phyloP scores from a whole-genome alignment of 2,329 filamentous ascomycete genomes.

The Cladophialophora bantiana region DNA sequence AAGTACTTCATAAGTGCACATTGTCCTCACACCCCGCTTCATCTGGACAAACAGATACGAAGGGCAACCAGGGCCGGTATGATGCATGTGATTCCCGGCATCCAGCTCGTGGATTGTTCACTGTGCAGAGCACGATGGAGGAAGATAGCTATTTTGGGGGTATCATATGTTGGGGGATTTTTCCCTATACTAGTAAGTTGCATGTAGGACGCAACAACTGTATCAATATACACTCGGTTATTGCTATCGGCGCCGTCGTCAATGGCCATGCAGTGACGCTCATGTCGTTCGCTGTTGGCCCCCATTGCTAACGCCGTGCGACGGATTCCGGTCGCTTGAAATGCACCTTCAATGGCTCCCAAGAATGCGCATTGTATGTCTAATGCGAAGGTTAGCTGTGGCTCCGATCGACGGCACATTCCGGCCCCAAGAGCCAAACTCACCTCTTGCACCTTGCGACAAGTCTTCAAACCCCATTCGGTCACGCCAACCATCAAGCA shows the following conservation, averaged over 20 bases:
- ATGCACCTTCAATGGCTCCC: constrained; percentile 71
- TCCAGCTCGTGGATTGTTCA: not conserved
- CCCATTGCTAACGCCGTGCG: constrained; percentile 42
- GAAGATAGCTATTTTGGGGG: not conserved
- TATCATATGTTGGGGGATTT: constrained; percentile 1
- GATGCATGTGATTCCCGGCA: not conserved
- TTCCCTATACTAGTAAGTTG: not conserved
- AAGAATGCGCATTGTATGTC: constrained; percentile 81
- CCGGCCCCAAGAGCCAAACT: constrained; percentile 13
- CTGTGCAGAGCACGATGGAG: not conserved
- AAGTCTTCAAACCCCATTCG: constrained; percentile 75
- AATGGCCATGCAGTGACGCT: not conserved
- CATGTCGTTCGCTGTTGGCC: not conserved
- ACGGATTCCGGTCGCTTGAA: constrained; percentile 63
- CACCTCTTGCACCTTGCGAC: constrained; percentile 69
- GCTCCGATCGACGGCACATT: not conserved
- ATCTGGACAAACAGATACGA: not conserved
- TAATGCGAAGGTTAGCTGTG: constrained; percentile 27
- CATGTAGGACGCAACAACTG: not conserved
- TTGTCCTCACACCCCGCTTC: not conserved
- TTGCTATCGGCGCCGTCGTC: not conserved
- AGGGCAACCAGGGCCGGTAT: not conserved
- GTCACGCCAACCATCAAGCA: constrained; percentile 74
- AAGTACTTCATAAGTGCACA: too few species aligned
- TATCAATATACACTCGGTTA: not conserved